Evolutionary conservation across 2,329 filamentous ascomycete genomes (phyloP).

Genomic region (Fusarium sp.): DNA sequence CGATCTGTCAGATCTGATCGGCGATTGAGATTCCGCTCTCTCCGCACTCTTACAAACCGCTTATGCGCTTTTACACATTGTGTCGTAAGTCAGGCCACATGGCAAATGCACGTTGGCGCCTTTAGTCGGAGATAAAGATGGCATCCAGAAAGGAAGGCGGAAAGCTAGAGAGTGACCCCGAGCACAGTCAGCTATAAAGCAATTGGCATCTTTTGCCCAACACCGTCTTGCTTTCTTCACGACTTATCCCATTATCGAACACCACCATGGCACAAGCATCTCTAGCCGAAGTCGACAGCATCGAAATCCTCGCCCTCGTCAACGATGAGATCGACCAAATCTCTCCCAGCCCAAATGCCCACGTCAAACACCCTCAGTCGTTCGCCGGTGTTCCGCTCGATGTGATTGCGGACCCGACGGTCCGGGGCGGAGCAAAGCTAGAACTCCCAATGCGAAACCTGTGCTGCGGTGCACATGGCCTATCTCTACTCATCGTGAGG

Average conservation of each 20-base stretch:
- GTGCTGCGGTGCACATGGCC: slow-evolving; percentile 69
- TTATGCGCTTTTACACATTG: background rate
- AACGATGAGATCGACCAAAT: slow-evolving; percentile 70
- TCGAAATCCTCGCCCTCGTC: slow-evolving; percentile 66
- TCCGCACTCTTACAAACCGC: background rate
- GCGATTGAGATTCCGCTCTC: background rate
- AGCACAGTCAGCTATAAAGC: slow-evolving; percentile 11
- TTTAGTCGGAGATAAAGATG: too few species aligned
- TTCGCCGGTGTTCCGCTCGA: slow-evolving; percentile 59
- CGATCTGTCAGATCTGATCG: slow-evolving; percentile 3
- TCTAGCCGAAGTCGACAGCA: slow-evolving; percentile 42
- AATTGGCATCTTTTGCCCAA: background rate
- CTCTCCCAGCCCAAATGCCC: slow-evolving; percentile 61
- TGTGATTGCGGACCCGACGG: slow-evolving; percentile 51
- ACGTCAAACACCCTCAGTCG: slow-evolving; percentile 59
- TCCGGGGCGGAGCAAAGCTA: slow-evolving; percentile 58
- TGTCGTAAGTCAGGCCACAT: background rate
- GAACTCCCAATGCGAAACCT: slow-evolving; percentile 66
- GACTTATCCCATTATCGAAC: background rate
- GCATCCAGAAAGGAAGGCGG: background rate
- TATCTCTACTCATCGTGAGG: slow-evolving; percentile 66
- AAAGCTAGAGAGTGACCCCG: background rate
- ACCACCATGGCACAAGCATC: slow-evolving; percentile 8
- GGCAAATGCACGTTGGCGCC: background rate
- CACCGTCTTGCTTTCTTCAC: background rate